These are phyloP conservation scores for Euphorbia tirucalli DNA, from an alignment of 345 rosid genomes.

Conservation along the genomic window DNA sequence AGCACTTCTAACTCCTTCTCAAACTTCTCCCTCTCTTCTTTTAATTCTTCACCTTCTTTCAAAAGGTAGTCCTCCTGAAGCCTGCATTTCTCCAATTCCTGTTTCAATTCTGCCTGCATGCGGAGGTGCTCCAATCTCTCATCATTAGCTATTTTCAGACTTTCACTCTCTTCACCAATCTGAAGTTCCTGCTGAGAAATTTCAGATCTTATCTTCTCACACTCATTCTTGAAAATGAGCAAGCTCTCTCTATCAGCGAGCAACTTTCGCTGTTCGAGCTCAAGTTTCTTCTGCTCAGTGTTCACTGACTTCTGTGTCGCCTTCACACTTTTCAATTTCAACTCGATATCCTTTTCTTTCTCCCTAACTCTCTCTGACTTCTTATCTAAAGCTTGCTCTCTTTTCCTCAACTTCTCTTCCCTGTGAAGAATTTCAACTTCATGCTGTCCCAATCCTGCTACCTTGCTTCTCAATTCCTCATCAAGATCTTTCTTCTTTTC, in stretches of 20 bases:
- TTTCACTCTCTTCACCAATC: conserved; percentile 55
- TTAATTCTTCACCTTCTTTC: conserved; percentile 64
- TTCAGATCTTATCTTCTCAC: conserved; percentile 59
- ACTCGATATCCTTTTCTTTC: conserved; percentile 70
- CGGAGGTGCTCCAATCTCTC: conserved; percentile 66
- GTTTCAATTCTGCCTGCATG: conserved; percentile 61
- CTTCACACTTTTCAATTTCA: conserved; percentile 48
- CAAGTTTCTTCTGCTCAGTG: conserved; percentile 58
- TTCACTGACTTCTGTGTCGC: conserved; percentile 56
- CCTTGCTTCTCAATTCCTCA: conserved; percentile 52
- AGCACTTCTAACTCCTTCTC: conserved; percentile 77
- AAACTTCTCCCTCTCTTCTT: conserved; percentile 63
- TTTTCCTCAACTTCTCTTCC: conserved; percentile 54
- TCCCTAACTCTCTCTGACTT: conserved; percentile 59
- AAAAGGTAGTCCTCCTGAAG: conserved; percentile 53
- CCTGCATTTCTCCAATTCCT: conserved; percentile 55
- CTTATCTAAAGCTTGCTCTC: conserved; percentile 51
- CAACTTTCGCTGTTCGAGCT: conserved; percentile 49
- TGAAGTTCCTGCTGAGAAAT: conserved; percentile 52
- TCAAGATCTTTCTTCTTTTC: conserved; percentile 56
- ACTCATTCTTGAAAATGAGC: conserved; percentile 53
- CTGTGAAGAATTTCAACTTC: conserved; percentile 49
- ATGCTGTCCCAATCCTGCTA: conserved; percentile 41
- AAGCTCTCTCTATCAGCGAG: conserved; percentile 51
- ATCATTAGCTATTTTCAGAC: conserved; percentile 48